Base-by-base conservation (phyloP, 768 basidiomycete genomes). In the Boletus rufocinnamomeus region DNA sequence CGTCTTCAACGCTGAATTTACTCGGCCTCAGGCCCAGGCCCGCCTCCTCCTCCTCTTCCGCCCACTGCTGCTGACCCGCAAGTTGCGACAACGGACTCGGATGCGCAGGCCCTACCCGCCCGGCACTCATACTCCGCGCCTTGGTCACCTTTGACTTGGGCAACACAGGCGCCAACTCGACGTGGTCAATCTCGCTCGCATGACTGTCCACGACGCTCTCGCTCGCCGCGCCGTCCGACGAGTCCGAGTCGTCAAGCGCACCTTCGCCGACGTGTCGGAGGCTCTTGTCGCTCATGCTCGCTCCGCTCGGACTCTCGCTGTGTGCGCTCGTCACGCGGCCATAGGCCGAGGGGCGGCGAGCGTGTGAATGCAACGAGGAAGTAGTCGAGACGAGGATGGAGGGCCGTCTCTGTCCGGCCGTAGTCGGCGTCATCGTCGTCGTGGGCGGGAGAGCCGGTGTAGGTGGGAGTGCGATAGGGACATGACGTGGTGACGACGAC, bases 211-310 rank as follows among this genome's bases (percentile, higher is more conserved):
- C 55, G 16, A 59, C 56, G 10, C 64, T 61, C 30, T 68, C 70
- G 30, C 68, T 61, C 41, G 48, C 64, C 16, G 50, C 61, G 6
- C 57, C 52, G 14, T 74, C 80, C 2, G 81, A 82, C 1, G 88
- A 89, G 73, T 91, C 89, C 0, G 88, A 91, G 65, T 91, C 89
- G 57, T 88, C 87, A 4, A 93, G 72, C 2, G 86, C 88, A 28
- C 90, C 89, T 66, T 91, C 91, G 5, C 90, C 90, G 13, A 87
- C 83, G 64, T 90, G 85, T 2, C 83, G 76, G 34, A 83, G 73
- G 58, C 82, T 88, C 53, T 70, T 71, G 52, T 79, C 76, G 60
- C 76, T 77, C 14, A 76, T 75, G 38, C 65, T 64, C n/a, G 72
- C 71, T 3, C 56, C 68, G 44, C 70, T 75, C 4, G 70, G 69